A percentile compares a stretch with the other conserved stretches of the same genome.
Evolutionary conservation across 1,284 basidiomycete genomes (phyloP).

Genomic region (Puccinia coronata): DNA sequence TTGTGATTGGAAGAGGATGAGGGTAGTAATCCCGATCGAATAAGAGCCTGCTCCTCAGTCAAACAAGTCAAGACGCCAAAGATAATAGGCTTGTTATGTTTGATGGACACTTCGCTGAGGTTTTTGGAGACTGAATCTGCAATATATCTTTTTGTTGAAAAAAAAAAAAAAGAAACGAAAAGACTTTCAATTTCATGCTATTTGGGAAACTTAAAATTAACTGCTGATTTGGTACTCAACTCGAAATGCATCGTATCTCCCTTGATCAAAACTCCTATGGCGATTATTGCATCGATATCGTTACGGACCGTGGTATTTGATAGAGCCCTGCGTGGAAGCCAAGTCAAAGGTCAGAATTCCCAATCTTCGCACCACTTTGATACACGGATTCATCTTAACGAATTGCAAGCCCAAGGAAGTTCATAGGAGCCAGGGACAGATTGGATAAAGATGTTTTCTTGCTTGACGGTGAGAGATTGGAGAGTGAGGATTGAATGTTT

Average conservation of each 20-base stretch:
- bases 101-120: constrained; percentile 89
- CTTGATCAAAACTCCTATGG: constrained; percentile 96
- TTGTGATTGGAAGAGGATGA: constrained; percentile 29
- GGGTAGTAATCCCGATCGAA: constrained; percentile 70
- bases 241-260: constrained; percentile 97
- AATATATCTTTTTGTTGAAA: constrained; percentile 68
- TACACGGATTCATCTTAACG: too few species aligned
- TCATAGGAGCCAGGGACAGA: constrained; percentile 37
- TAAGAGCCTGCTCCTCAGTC: constrained; percentile 89
- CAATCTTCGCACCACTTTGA: too few species aligned
- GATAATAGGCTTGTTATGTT: constrained; percentile 90
- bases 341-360: too few species aligned
- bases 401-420: too few species aligned
- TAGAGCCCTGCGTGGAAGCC: constrained; percentile 36
- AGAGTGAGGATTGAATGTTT: constrained; percentile 15
- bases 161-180: neutral
- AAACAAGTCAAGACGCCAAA: constrained; percentile 94
- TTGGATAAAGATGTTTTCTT: constrained; percentile 35
- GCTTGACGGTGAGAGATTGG: neutral
- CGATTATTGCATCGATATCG: constrained; percentile 81
- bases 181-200: too few species aligned
- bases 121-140: constrained; percentile 87
- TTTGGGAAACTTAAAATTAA: too few species aligned
- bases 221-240: too few species aligned
- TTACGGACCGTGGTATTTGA: constrained; percentile 5